Conservation (phyloP, 148 eudicot genomes). For the Gaultheria prostrata region DNA sequence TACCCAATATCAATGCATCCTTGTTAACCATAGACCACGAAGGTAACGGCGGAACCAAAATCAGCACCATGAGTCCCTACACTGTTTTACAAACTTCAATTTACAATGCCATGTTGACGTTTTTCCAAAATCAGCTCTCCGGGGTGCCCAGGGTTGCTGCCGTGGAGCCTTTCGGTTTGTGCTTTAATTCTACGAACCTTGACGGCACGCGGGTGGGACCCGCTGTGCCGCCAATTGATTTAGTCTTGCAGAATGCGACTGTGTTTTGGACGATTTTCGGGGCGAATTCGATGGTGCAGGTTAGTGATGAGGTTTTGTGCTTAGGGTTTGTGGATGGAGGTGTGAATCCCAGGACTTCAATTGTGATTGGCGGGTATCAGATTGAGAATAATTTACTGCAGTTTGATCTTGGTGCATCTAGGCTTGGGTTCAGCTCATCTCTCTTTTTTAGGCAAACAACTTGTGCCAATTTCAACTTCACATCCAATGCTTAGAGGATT, state of each 20-base stretch:
- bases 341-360: constrained; percentile 16
- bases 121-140: constrained; percentile 20
- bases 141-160: constrained; percentile 21
- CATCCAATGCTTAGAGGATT: constrained; percentile 8
- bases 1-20: constrained; percentile 28
- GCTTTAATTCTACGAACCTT: constrained; percentile 23
- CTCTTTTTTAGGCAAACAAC: constrained; percentile 25
- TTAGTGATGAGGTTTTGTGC: constrained; percentile 26
- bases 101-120: constrained; percentile 21
- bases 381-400: constrained; percentile 52
- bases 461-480: constrained; percentile 46
- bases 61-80: constrained; percentile 48
- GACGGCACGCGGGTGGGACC: constrained; percentile 22
- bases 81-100: constrained; percentile 35
- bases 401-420: constrained; percentile 35
- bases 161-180: constrained; percentile 37
- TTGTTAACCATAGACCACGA: constrained; percentile 20
- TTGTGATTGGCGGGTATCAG: constrained; percentile 51
- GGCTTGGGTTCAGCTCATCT: constrained; percentile 45
- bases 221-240: constrained; percentile 36
- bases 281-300: constrained; percentile 46
- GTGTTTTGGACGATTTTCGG: constrained; percentile 44
- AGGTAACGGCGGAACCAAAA: constrained; percentile 43
- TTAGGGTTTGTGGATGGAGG: constrained; percentile 58
- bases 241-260: constrained; percentile 36